Conservation (phyloP, 805 yeast genomes). For the Kockiozyma suomiensis region DNA sequence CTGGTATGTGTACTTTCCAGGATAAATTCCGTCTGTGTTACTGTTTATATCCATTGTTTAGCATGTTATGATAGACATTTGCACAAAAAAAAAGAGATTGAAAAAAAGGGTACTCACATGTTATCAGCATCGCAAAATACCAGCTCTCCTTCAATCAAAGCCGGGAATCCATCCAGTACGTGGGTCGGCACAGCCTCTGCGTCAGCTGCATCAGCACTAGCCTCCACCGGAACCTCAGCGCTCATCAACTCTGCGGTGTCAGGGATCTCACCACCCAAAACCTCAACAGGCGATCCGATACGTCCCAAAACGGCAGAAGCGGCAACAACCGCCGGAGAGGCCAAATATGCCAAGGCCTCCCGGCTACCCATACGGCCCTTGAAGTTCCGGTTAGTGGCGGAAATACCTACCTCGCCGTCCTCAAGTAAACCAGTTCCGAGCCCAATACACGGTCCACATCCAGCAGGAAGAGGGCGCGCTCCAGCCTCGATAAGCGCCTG, state of each 20-base stretch:
- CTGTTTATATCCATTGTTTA: no score
- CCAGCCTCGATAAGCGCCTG: constrained; percentile 86
- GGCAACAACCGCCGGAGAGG: constrained; percentile 98
- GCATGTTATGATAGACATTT: neutral
- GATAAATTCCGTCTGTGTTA: constrained; percentile 98
- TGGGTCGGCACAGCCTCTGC: constrained; percentile 57
- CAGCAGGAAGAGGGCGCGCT: constrained; percentile 92
- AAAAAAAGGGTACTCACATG: constrained; percentile 24
- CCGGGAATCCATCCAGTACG: constrained; percentile 89
- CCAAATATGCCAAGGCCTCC: constrained; percentile 93
- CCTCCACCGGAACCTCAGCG: constrained; percentile 43
- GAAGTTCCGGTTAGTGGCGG: constrained; percentile 97
- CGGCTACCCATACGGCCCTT: constrained; percentile 99
- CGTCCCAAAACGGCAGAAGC: constrained; percentile 96
- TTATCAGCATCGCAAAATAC: constrained; percentile 93
- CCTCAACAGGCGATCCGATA: constrained; percentile 90
- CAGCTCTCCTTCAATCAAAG: constrained; percentile 82
- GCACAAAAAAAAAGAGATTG: neutral
- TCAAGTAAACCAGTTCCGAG: constrained; percentile 90
- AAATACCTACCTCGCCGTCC: constrained; percentile 96
- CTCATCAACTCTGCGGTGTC: constrained; percentile 37
- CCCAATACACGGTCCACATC: constrained; percentile 99
- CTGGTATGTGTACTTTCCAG: constrained; percentile 98
- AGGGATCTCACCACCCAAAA: constrained; percentile 53
- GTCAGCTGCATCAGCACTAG: constrained; percentile 41